Evolutionary conservation across 2,329 filamentous ascomycete species (phyloP), one percentile per base, ranked within the genome.

Genomic region (Paecilomyces formosus): DNA sequence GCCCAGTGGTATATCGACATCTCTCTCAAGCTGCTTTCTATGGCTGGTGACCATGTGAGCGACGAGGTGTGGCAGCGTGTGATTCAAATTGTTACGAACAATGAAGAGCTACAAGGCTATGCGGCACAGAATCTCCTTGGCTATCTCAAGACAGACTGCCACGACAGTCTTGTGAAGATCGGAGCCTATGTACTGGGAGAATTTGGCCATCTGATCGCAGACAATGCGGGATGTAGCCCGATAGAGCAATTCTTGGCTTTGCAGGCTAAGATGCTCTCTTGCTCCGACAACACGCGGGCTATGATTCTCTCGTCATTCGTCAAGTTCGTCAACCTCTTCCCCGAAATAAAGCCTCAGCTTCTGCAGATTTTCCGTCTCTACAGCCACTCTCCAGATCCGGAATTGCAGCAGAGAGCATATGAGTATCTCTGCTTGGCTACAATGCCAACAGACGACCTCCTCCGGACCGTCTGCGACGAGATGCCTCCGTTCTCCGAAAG

Each of bases 1-100:
- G 90, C 96, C 21, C 93, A 97, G 78, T 99, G 94, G 94, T 99
- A 99, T 74, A 95, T 99, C 62, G 93, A 99, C 71, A 97, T 97
- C 65, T 96, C 94, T 11, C 81, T 99, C 64, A 87, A 93, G 58
- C 83, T 99, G 56, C 92, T 99, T 60, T 92, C 93, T 59, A 92
- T 97, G 85, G 94, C 95, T 2, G 94, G 94, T 65, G 94, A 99
- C 69, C 94, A 99, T 73, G 93, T 99, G 65, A 97, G 93, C 74
- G 95, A 99, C 63, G 94, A 99, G 76, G 94, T 99, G 18, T 99
- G 94, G 94, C 94, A 99, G 73, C 87, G 94, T 66, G 93, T 99
- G 58, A 97, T 96, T 62, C 94, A 99, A 73, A 97, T 99, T 66
- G 92, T 97, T 60, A 97, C 94, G 57, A 99, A 99, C 79, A 99